Percentiles rank a stretch among this genome's conserved stretches.
These are phyloP conservation scores for Backusella mclennaniae DNA, from an alignment of 192 early-diverging fungal genomes.

Conservation along the genomic window DNA sequence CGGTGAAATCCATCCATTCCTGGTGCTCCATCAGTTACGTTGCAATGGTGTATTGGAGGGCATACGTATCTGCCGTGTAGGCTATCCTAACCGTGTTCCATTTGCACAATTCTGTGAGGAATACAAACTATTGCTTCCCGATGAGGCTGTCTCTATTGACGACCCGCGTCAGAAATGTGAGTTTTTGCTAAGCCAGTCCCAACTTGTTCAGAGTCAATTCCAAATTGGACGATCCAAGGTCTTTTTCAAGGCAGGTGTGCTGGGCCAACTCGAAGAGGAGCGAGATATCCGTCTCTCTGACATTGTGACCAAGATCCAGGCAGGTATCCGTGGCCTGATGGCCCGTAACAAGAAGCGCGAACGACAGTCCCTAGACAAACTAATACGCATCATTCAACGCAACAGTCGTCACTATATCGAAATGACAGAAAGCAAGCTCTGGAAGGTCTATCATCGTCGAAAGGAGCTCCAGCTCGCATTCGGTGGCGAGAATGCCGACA, in stretches of 20 bases:
- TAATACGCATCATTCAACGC: conserved; percentile 91
- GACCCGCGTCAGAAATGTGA: conserved; percentile 86
- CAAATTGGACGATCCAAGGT: conserved; percentile 92
- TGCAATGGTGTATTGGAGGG: conserved; percentile 99
- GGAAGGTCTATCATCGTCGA: conserved; percentile 81
- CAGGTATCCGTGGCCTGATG: conserved; percentile 81
- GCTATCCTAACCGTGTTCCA: conserved; percentile 89
- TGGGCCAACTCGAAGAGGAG: conserved; percentile 92
- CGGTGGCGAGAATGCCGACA: conserved; percentile 14
- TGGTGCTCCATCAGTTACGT: conserved; percentile 90
- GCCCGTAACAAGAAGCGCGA: conserved; percentile 60
- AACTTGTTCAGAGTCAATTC: conserved; percentile 79
- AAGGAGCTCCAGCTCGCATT: conserved; percentile 20
- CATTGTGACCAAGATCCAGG: conserved; percentile 84
- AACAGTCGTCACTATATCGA: conserved; percentile 92
- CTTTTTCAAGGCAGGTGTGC: conserved; percentile 94
- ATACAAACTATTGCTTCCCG: conserved; percentile 89
- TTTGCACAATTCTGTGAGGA: conserved; percentile 93
- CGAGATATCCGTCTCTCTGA: conserved; percentile 82
- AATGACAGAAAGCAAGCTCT: conserved; percentile 90
- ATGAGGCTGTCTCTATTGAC: conserved; percentile 76
- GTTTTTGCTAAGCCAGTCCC: conserved; percentile 62
- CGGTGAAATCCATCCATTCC: conserved; percentile 75
- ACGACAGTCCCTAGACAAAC: conserved; percentile 64
- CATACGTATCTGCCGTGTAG: conserved; percentile 93